Conservation (phyloP, 1,139 yeast species). For the Taiozyma onychis region DNA sequence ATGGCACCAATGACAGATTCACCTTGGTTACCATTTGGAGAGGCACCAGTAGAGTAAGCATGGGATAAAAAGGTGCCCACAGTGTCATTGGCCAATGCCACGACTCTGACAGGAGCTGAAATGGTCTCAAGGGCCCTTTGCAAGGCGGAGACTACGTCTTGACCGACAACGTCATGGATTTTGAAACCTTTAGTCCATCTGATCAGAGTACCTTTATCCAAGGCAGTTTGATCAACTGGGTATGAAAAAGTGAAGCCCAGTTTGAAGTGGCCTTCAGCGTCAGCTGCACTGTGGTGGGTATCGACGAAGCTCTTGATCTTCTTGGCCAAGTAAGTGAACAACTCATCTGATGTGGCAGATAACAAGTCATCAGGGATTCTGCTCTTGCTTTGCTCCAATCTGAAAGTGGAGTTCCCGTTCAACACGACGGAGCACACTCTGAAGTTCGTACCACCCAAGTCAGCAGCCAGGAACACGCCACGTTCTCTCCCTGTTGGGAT, state of each 20-base stretch:
- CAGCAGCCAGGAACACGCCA: conserved; percentile 76
- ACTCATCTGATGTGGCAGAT: conserved; percentile 50
- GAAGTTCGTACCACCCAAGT: conserved; percentile 82
- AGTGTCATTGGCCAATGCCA: conserved; percentile 90
- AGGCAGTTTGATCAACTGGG: conserved; percentile 81
- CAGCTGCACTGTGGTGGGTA: conserved; percentile 46
- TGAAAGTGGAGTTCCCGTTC: conserved; percentile 75
- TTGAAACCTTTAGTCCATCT: conserved; percentile 61
- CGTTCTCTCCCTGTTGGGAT: conserved; percentile 77
- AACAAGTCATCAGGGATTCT: conserved; percentile 69
- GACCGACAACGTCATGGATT: conserved; percentile 74
- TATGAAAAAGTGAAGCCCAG: conserved; percentile 90
- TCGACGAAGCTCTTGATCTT: conserved; percentile 57
- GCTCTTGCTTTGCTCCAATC: conserved; percentile 62
- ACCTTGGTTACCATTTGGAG: conserved; percentile 51
- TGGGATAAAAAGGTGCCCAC: conserved; percentile 88
- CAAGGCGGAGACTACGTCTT: conserved; percentile 68
- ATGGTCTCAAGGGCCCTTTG: conserved; percentile 60
- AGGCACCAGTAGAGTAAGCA: conserved; percentile 52
- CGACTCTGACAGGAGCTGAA: conserved; percentile 61
- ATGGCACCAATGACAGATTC: conserved; percentile 80
- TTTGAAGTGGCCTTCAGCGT: conserved; percentile 38
- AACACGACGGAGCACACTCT: conserved; percentile 80
- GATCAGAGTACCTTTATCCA: conserved; percentile 68
- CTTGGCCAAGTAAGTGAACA: conserved; percentile 66